phyloP scores from a whole-genome alignment of 2,329 filamentous ascomycete genomes.

The Thielaviopsis ethacetica region DNA sequence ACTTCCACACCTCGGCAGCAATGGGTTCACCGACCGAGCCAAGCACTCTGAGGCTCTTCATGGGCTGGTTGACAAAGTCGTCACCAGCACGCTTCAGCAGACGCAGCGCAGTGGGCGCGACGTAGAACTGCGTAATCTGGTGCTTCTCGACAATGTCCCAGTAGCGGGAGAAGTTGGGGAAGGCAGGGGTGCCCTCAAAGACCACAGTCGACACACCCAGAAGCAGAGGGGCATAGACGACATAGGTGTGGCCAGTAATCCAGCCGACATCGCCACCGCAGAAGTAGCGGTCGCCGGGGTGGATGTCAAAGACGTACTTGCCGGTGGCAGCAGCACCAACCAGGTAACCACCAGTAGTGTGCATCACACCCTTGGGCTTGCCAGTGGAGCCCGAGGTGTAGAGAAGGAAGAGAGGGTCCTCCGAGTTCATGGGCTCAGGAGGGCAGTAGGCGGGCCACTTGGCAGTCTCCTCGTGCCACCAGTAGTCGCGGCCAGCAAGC shows the following conservation, averaged over 20 bases:
- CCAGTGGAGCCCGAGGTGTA: constrained; percentile 97
- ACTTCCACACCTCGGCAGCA: constrained; percentile 97
- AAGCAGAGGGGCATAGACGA: constrained; percentile 87
- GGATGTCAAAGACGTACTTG: constrained; percentile 98
- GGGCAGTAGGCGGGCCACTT: constrained; percentile 91
- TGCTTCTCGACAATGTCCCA: constrained; percentile 98
- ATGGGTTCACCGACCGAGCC: constrained; percentile 97
- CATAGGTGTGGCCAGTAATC: constrained; percentile 98
- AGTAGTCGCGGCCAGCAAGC: constrained; percentile 76
- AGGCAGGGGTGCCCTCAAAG: constrained; percentile 93
- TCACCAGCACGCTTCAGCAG: constrained; percentile 91
- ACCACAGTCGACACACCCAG: constrained; percentile 90
- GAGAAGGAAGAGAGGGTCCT: constrained; percentile 92
- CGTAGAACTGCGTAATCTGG: constrained; percentile 93
- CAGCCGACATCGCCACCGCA: constrained; percentile 96
- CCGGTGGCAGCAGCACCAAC: constrained; percentile 82
- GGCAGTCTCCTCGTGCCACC: constrained; percentile 98
- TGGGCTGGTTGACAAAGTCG: constrained; percentile 74
- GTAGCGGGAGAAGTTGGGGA: constrained; percentile 95
- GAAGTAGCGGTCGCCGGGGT: constrained; percentile 86
- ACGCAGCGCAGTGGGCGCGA: constrained; percentile 84
- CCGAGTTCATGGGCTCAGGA: constrained; percentile 76
- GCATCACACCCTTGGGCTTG: constrained; percentile 98
- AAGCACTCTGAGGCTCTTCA: constrained; percentile 78
- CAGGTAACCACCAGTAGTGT: constrained; percentile 92